Evolutionary conservation across 139 green algal genomes (phyloP), one percentile per base, ranked within the genome.

Genomic region (Chlorella ohadii): DNA sequence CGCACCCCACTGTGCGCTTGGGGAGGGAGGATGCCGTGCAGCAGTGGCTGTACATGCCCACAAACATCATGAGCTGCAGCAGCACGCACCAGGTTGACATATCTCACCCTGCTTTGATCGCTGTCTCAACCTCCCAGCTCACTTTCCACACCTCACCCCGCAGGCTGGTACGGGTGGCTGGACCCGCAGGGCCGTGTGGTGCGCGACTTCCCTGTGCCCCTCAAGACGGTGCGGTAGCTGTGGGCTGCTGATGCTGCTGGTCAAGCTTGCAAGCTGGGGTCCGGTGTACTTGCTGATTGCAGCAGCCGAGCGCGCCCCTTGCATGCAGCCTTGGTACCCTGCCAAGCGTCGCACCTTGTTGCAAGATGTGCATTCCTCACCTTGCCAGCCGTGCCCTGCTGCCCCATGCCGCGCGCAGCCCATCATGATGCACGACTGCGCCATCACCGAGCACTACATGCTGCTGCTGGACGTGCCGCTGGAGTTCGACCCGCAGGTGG

Each of bases 391-490:
- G 11, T 59, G 51, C 2, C 51, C 51, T 59, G 12, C 51, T 22
- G 51, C 51, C 11, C 15, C 34, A 4, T 31, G 9, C 90, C 31
- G 68, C 31, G 68, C 63, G 19, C 72, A 83, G 34, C 81, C 85
- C 16, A 72, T 90, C 47, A 94, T 96, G 95, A 96, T 96, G 92
- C 94, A 98, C 75, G 94, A 98, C 86, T 93, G 94, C 78, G 93
- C 85, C 0, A 89, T 95, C 55, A 97, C 93, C 1, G 22, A 93
- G 78, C 86, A 88, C 74, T 92, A 95, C 75, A 66, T 87, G 9
- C 81, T 98, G 31, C 86, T 98, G 27, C 28, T 97, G 67, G 92
- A 98, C 86, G 67, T 91, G 59, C 92, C 93, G 16, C 85, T 98
- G 25, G 78, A 85, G 39, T 96, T 97, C 64, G 73, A 91, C 36